Evolutionary conservation across 2,329 filamentous ascomycete species (phyloP), one percentile per base, ranked within the genome.

Genomic region (Fusarium tanahbumbuense): DNA sequence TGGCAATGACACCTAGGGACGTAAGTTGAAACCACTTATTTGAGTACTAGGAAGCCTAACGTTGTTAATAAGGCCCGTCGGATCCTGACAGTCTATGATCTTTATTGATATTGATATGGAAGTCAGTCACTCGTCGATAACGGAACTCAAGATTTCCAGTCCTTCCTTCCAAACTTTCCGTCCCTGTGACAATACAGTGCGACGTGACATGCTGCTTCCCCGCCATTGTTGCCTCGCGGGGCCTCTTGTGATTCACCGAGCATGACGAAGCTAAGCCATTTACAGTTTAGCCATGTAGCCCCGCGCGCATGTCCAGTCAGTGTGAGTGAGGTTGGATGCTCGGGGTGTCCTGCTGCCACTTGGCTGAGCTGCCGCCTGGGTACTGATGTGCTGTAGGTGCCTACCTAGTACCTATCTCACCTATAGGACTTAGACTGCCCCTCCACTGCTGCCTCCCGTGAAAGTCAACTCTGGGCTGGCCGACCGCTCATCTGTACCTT

Each of bases 161-260:
- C 52, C 45, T 42, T 67, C 55, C 27, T 42, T 67, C 55, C 27
- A 46, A 71, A 52, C 49, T 41, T n/a, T n/a, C n/a, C 34, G 8
- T 53, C 37, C 32, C 61, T 66, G 69, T 68, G 68, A 72, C 63
- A 55, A 64, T 54, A 72, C 59, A 67, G 63, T 73, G 68, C 70
- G 68, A 75, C 72, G 66, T 75, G 72, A 75, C 73, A 61, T 61
- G 41, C 53, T 70, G 30, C 50, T 62, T 68, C 73, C 72, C 73
- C 73, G 68, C 72, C 72, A 75, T 73, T 48, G 56, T 73, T 64
- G 70, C 73, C 71, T 75, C 61, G 71, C 61, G 70, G 68, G 56
- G 54, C 66, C 66, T 68, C 73, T 73, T 75, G 70, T 75, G 73
- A 75, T 75, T 75, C 72, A 75, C 68, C 67, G 40, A 56, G 30